Conservation (phyloP, 106 monocot genomes). For the Platanthera guangdongensis region DNA sequence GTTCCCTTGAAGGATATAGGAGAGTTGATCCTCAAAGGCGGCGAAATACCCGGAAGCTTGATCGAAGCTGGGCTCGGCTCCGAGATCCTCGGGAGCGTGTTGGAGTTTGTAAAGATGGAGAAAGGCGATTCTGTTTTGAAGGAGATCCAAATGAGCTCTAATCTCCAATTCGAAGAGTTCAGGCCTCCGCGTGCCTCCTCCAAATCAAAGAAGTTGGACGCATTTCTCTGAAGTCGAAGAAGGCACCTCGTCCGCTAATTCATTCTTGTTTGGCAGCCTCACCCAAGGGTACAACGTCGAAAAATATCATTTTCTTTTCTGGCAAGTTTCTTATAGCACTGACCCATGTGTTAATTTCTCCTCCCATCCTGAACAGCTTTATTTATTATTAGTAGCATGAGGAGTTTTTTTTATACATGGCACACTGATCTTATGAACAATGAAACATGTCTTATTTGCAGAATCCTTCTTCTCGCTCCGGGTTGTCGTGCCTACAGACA, state of each 20-base stretch:
- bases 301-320: conserved; percentile 1
- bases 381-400: conserved; percentile 1
- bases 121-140: conserved; percentile 54
- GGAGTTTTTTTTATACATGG: background rate
- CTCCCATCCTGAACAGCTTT: background rate
- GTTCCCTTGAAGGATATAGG: conserved; percentile 48
- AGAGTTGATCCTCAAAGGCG: conserved; percentile 60
- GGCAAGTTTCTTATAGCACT: background rate
- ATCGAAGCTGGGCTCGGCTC: conserved; percentile 57
- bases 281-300: background rate
- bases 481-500: too few relatives aligned
- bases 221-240: conserved; percentile 43
- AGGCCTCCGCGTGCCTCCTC: conserved; percentile 24
- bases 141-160: conserved; percentile 34
- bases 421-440: conserved; percentile 2
- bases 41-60: conserved; percentile 67
- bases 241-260: background rate
- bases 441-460: conserved; percentile 4
- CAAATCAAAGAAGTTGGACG: conserved; percentile 41
- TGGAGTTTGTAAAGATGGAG: conserved; percentile 53
- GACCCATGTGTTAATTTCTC: conserved; percentile 11
- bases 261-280: conserved; percentile 4
- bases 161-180: conserved; percentile 50
- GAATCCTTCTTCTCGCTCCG: background rate
- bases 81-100: conserved; percentile 52